These are phyloP conservation scores for Pelargonium fulgidum DNA, from an alignment of 441 rosid species.

Conservation along the genomic window DNA sequence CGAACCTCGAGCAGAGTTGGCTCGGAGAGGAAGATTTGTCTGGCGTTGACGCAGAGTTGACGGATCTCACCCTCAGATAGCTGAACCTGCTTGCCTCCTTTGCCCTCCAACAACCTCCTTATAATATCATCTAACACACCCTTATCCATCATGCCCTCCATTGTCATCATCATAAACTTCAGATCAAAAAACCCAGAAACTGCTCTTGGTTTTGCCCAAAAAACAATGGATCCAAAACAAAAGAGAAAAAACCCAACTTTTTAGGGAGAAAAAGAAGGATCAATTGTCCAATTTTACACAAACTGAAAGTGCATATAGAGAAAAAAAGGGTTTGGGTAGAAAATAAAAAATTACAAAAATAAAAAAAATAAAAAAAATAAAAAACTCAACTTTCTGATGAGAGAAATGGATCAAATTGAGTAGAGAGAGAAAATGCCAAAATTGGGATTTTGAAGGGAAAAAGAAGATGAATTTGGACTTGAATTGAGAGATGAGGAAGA, in stretches of 20 bases:
- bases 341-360: not conserved
- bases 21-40: constrained; percentile 89
- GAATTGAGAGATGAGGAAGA: not conserved
- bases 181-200: not conserved
- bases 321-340: not conserved
- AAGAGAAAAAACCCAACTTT: not conserved
- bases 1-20: constrained; percentile 70
- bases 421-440: too few species aligned
- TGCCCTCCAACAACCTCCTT: constrained; percentile 81
- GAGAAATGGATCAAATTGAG: not conserved
- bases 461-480: constrained; percentile 1
- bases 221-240: not conserved
- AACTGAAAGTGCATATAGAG: not conserved
- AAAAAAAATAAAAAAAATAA: not conserved
- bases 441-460: not conserved
- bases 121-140: constrained; percentile 86
- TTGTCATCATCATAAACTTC: constrained; percentile 73
- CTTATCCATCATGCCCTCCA: constrained; percentile 86
- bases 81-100: constrained; percentile 90
- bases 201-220: not conserved
- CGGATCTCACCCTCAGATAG: constrained; percentile 95
- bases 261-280: constrained; percentile 6
- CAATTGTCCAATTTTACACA: constrained; percentile 9
- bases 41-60: constrained; percentile 88
- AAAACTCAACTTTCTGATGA: not conserved